Percentiles rank a stretch among this genome's conserved stretches.
Conservation (phyloP, 352 stramenopile genomes). For the Phytophthora sp. region DNA sequence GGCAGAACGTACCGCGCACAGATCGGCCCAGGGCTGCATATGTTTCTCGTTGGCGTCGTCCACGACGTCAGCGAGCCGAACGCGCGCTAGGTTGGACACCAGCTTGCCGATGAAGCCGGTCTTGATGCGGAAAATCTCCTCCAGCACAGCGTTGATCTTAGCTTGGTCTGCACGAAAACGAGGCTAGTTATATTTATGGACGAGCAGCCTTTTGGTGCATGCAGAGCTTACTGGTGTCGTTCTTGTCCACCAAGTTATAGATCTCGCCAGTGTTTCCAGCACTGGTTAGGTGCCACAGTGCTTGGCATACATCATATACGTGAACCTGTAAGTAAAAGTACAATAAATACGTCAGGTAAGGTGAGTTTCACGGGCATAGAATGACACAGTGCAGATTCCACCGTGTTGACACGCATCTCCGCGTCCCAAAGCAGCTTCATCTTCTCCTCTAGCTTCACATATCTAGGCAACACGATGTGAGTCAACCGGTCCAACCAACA, state of each 20-base stretch:
- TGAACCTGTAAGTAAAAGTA: constrained; percentile 58
- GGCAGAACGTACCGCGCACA: constrained; percentile 56
- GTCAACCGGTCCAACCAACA: neutral
- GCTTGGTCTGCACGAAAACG: constrained; percentile 57
- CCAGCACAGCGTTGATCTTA: constrained; percentile 79
- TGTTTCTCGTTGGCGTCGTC: constrained; percentile 92
- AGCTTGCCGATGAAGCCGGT: constrained; percentile 88
- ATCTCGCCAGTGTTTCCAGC: constrained; percentile 59
- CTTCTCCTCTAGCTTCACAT: constrained; percentile 85
- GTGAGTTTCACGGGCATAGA: neutral
- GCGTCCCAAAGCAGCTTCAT: constrained; percentile 90
- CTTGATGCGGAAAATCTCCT: constrained; percentile 83
- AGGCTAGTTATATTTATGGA: neutral
- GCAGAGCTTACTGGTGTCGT: constrained; percentile 75
- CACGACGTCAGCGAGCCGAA: constrained; percentile 82
- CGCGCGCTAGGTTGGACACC: constrained; percentile 80
- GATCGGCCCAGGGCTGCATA: constrained; percentile 88
- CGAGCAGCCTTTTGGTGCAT: neutral
- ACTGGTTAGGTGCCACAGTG: constrained; percentile 76
- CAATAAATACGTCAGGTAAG: constrained; percentile 1
- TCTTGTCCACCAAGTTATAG: constrained; percentile 89
- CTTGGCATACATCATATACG: constrained; percentile 77
- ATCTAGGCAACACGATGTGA: constrained; percentile 40
- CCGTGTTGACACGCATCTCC: constrained; percentile 89
- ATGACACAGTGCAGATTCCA: constrained; percentile 21